These are phyloP conservation scores for Boletus insuetus DNA, from an alignment of 768 basidiomycete genomes.

Conservation along the genomic window DNA sequence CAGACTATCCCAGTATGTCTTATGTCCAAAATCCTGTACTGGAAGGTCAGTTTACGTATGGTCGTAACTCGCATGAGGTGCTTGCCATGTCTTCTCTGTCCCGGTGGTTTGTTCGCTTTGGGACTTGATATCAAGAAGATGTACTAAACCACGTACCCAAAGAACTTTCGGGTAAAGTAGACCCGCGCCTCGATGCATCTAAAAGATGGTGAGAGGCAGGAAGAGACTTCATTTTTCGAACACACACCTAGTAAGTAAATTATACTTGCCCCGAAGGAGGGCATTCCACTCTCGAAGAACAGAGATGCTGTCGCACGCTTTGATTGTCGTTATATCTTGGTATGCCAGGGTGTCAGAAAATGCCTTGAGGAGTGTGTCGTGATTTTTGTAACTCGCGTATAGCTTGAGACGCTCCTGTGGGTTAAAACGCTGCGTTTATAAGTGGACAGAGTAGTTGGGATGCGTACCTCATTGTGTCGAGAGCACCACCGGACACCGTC, in stretches of 20 bases:
- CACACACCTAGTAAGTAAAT: slow-evolving; percentile 32
- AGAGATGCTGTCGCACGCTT: slow-evolving; percentile 29
- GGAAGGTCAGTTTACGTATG: not conserved
- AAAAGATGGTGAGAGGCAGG: not conserved
- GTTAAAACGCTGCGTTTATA: not conserved
- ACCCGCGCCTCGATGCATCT: slow-evolving; percentile 40
- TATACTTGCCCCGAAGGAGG: slow-evolving; percentile 32
- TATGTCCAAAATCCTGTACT: slow-evolving; percentile 40
- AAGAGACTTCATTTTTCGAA: not conserved
- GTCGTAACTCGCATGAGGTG: not conserved
- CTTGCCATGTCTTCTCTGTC: slow-evolving; percentile 25
- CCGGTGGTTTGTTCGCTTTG: not conserved
- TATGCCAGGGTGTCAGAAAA: slow-evolving; percentile 29
- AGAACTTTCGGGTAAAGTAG: slow-evolving; percentile 40
- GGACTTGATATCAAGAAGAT: not conserved
- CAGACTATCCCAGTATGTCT: slow-evolving; percentile 35
- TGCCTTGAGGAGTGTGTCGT: slow-evolving; percentile 31
- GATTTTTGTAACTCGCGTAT: slow-evolving; percentile 36
- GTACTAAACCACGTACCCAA: slow-evolving; percentile 30
- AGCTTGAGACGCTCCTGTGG: slow-evolving; percentile 35
- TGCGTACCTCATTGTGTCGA: slow-evolving; percentile 31
- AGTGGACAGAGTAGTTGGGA: not conserved
- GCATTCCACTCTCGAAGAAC: slow-evolving; percentile 34
- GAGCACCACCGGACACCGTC: slow-evolving; percentile 24
- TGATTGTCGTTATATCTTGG: slow-evolving; percentile 23